Percentiles rank a stretch among this genome's conserved stretches.
Conservation (phyloP, 208 protist species). For the Crithidia acanthocephali region DNA sequence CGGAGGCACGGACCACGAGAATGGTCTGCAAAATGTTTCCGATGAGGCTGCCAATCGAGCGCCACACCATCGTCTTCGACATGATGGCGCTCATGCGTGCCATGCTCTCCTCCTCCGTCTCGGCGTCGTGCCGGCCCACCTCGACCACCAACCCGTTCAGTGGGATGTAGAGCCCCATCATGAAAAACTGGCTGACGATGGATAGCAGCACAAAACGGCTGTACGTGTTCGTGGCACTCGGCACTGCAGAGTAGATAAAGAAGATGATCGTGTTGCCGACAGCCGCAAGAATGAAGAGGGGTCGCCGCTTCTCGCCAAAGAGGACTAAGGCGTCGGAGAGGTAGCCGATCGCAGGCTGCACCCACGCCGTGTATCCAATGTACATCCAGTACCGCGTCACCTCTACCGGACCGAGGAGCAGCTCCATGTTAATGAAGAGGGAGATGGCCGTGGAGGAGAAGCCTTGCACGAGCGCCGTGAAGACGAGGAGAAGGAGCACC, state of each 20-base stretch:
- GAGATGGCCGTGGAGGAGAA: slow-evolving; percentile 38
- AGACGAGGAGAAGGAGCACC: slow-evolving; percentile 42
- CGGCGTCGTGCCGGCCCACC: slow-evolving; percentile 42
- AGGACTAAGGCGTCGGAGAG: slow-evolving; percentile 43
- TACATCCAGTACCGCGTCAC: slow-evolving; percentile 50
- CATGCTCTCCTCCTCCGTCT: slow-evolving; percentile 48
- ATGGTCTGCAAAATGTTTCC: slow-evolving; percentile 37
- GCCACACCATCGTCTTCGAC: slow-evolving; percentile 54
- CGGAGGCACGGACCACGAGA: slow-evolving; percentile 15
- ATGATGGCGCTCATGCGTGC: slow-evolving; percentile 49
- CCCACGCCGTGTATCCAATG: slow-evolving; percentile 38
- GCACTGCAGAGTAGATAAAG: slow-evolving; percentile 21
- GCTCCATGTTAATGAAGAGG: slow-evolving; percentile 41
- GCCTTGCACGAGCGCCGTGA: slow-evolving; percentile 33
- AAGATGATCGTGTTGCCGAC: slow-evolving; percentile 39
- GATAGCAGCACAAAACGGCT: slow-evolving; percentile 33
- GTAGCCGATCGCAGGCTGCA: slow-evolving; percentile 40
- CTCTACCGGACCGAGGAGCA: slow-evolving; percentile 36
- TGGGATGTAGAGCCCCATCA: slow-evolving; percentile 53
- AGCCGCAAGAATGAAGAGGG: slow-evolving; percentile 39
- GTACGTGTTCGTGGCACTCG: slow-evolving; percentile 14
- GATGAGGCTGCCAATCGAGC: slow-evolving; percentile 39
- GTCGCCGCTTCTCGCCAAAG: slow-evolving; percentile 46
- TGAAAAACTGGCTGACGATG: slow-evolving; percentile 35
- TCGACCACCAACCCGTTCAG: slow-evolving; percentile 59